Evolutionary conservation across 1,284 basidiomycete species (phyloP), one percentile per base, ranked within the genome.

Genomic region (Cutaneotrichosporon sp.): DNA sequence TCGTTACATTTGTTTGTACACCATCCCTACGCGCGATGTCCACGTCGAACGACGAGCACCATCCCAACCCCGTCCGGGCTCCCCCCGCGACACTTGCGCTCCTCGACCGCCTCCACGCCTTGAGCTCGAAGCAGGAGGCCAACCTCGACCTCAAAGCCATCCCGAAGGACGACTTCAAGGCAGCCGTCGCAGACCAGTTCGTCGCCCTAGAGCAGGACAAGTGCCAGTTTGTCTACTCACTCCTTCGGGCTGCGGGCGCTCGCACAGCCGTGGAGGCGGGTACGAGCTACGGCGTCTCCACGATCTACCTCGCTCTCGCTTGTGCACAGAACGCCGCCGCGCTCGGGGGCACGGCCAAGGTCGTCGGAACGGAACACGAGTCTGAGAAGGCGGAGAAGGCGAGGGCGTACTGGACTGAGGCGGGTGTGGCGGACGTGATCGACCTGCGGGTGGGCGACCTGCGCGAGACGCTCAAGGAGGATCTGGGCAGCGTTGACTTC

Each of bases 181-280:
- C 46, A 1, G 50, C 52, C 24, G 61, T 67, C 51, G 25, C 39
- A 12, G 62, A 67, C 56, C 65, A 67, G 55, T 63, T 62, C 50
- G 61, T 67, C 47, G 64, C 64, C 26, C 55, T 67, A 5, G 66
- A 65, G 39, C 52, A 63, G 50, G 64, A 67, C 53, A 67, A 67
- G 51, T 62, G 59, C 39, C 53, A 53, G 61, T 64, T 63, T 45
- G 55, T 64, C 31, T 66, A 67, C 43, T 50, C 57, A 49, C 52
- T 61, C 16, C 32, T 50, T 17, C 51, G 54, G 9, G 54, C 60
- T 3, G 56, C 34, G 1, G 54, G 57, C 1, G 63, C 63, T 1
- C 54, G 34, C 29, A 57, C 51, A 22, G 55, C 64, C 19, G 59
- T 67, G 10, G 65, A 67, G 62, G 64, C 58, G 1, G 66, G 66